Conservation (phyloP, 1,284 basidiomycete genomes). For the Malassezia brasiliensis region DNA sequence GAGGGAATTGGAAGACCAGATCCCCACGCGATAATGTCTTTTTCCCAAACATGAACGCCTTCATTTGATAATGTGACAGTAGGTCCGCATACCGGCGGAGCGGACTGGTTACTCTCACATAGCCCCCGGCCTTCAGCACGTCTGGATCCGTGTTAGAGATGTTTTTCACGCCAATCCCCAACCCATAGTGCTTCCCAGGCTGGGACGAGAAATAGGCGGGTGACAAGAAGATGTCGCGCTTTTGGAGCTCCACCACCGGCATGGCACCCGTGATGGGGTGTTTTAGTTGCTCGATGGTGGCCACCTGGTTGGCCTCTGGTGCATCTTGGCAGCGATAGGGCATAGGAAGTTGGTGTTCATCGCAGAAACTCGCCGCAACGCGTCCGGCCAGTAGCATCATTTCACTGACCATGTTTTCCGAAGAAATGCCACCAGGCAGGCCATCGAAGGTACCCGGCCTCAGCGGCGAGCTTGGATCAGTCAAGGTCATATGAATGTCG, state of each 20-base stretch:
- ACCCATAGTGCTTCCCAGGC: slow-evolving; percentile 60
- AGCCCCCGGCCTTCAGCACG: slow-evolving; percentile 48
- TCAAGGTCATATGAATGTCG: slow-evolving; percentile 10
- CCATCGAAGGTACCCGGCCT: slow-evolving; percentile 11
- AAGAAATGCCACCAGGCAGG: slow-evolving; percentile 14
- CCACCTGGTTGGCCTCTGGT: slow-evolving; percentile 48
- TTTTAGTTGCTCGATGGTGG: slow-evolving; percentile 17
- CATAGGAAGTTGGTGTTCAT: slow-evolving; percentile 58
- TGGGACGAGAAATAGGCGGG: slow-evolving; percentile 10
- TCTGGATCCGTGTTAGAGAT: slow-evolving; percentile 6
- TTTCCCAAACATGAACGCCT: slow-evolving; percentile 44
- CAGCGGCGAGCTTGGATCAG: not conserved
- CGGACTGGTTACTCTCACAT: slow-evolving; percentile 76
- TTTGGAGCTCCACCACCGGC: slow-evolving; percentile 16
- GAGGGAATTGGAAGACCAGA: slow-evolving; percentile 17
- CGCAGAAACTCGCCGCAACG: slow-evolving; percentile 64
- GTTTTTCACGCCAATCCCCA: slow-evolving; percentile 58
- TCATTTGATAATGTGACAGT: slow-evolving; percentile 87
- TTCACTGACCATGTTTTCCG: slow-evolving; percentile 59
- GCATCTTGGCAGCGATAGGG: slow-evolving; percentile 57
- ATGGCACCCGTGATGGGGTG: slow-evolving; percentile 18
- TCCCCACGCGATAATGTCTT: not conserved
- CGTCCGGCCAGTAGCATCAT: slow-evolving; percentile 74
- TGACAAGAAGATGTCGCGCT: slow-evolving; percentile 9
- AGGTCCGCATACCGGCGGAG: slow-evolving; percentile 77